Conservation (phyloP, 2,329 filamentous ascomycete genomes). For the Bipolaris gigantea region DNA sequence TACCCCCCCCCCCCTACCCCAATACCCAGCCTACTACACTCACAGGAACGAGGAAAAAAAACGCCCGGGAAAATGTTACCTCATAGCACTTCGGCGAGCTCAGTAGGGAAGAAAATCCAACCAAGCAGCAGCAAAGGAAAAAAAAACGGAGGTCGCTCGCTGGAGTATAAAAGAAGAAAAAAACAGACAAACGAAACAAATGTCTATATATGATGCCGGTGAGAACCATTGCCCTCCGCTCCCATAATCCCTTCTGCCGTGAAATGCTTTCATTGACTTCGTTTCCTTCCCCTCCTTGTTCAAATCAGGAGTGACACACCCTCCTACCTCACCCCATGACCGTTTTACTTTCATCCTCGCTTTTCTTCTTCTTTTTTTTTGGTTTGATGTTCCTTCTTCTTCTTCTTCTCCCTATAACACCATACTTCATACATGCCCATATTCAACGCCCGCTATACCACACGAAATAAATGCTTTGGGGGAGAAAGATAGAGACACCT, state of each 20-base stretch:
- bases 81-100: background rate
- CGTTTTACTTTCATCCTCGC: background rate
- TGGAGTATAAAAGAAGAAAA: background rate
- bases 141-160: constrained; percentile 11
- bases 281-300: background rate
- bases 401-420: constrained; percentile 30
- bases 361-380: constrained; percentile 29
- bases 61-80: background rate
- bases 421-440: constrained; percentile 5
- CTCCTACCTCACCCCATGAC: background rate
- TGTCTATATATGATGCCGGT: constrained; percentile 43
- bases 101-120: background rate
- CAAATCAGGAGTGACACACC: constrained; percentile 5
- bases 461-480: constrained; percentile 21
- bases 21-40: constrained; percentile 4
- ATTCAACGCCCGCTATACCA: constrained; percentile 33
- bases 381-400: constrained; percentile 28
- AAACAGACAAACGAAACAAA: constrained; percentile 12
- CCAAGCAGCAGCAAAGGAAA: background rate
- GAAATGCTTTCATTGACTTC: constrained; percentile 25
- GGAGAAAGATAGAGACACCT: constrained; percentile 10
- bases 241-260: constrained; percentile 14
- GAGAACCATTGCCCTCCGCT: constrained; percentile 11
- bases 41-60: constrained; percentile 8
- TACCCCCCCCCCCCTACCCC: background rate